These are phyloP conservation scores for Ogataea haglerorum DNA, from an alignment of 805 yeast species.

Conservation along the genomic window DNA sequence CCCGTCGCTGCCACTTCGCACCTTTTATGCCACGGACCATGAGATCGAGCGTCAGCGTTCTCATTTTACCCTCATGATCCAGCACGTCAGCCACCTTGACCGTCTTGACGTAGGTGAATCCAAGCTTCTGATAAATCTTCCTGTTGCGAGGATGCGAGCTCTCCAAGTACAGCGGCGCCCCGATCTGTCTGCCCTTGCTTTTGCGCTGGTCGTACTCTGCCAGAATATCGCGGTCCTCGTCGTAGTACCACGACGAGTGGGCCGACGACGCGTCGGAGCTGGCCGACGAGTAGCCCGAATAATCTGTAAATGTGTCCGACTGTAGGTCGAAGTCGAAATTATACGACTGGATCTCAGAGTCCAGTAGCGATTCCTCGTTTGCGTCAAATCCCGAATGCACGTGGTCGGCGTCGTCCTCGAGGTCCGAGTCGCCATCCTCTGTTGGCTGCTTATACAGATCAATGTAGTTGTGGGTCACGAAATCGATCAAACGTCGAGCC, in stretches of 20 bases:
- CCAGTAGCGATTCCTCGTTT: constrained; percentile 29
- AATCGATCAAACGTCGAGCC: constrained; percentile 49
- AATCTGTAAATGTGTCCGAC: constrained; percentile 33
- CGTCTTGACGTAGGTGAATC: constrained; percentile 41
- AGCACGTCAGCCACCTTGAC: constrained; percentile 33
- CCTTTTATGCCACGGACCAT: constrained; percentile 40
- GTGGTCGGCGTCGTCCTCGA: constrained; percentile 14
- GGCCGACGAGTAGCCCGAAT: constrained; percentile 34
- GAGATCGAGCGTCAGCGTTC: constrained; percentile 34
- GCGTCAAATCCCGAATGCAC: constrained; percentile 16
- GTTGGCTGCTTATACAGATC: constrained; percentile 25
- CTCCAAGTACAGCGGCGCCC: constrained; percentile 47
- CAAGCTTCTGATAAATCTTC: constrained; percentile 51
- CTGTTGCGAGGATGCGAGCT: constrained; percentile 54
- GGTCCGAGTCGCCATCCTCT: constrained; percentile 19
- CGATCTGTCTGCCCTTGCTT: constrained; percentile 29
- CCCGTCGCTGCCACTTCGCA: constrained; percentile 30
- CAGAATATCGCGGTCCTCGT: constrained; percentile 34
- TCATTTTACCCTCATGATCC: constrained; percentile 24
- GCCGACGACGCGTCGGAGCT: constrained; percentile 33
- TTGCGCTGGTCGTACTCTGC: constrained; percentile 32
- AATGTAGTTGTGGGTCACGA: constrained; percentile 46
- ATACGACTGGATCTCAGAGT: constrained; percentile 33
- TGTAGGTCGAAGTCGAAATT: constrained; percentile 34
- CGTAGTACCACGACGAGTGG: constrained; percentile 34